Conservation (phyloP, 2,329 filamentous ascomycete genomes). For the Cladosporium sp. region DNA sequence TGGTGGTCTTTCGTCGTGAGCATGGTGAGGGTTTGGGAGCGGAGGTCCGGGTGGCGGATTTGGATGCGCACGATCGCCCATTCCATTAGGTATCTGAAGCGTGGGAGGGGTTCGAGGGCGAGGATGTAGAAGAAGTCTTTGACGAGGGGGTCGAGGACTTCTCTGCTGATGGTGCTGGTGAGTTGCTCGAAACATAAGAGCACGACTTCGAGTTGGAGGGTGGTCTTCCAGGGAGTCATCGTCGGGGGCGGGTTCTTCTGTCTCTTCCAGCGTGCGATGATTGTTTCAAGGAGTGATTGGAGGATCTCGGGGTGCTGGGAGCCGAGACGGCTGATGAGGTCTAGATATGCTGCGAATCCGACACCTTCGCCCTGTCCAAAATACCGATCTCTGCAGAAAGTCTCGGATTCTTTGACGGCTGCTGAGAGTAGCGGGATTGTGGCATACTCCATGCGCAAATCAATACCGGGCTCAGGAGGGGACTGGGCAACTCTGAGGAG, state of each 20-base stretch:
- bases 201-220: conserved; percentile 44
- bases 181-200: conserved; percentile 39
- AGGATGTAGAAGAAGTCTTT: conserved; percentile 37
- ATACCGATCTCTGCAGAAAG: conserved; percentile 36
- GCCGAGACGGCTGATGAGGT: conserved; percentile 39
- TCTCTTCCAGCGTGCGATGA: conserved; percentile 31
- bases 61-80: conserved; percentile 45
- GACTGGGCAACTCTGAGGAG: conserved; percentile 36
- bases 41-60: conserved; percentile 30
- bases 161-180: neutral
- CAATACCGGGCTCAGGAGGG: conserved; percentile 38
- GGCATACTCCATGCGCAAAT: conserved; percentile 43
- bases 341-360: conserved; percentile 43
- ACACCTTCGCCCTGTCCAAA: conserved; percentile 40
- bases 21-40: conserved; percentile 32
- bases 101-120: conserved; percentile 43
- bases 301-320: conserved; percentile 13
- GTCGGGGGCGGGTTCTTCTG: conserved; percentile 41
- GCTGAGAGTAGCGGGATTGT: conserved; percentile 29
- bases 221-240: conserved; percentile 46
- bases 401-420: conserved; percentile 24
- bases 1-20: conserved; percentile 41
- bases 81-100: conserved; percentile 44
- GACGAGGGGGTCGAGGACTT: conserved; percentile 29
- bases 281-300: conserved; percentile 33